Conservation (phyloP, 2,329 filamentous ascomycete genomes). For the Fusarium sp. region DNA sequence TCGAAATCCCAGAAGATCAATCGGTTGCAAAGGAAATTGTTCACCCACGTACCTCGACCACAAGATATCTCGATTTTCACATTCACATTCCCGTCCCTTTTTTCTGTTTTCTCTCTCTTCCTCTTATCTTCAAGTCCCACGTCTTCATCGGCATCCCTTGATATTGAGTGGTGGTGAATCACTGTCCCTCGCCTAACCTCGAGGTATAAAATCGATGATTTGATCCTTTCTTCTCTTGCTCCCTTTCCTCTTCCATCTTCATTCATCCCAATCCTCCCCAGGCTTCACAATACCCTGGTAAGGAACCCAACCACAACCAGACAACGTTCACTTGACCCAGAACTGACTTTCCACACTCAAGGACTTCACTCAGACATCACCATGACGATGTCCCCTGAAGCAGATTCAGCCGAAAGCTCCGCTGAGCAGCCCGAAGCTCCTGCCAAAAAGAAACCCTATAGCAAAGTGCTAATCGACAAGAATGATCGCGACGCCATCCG, state of each 20-base stretch:
- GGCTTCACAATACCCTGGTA: too few species aligned
- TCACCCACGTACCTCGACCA: background rate
- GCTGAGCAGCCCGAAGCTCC: background rate
- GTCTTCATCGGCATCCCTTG: background rate
- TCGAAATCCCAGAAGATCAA: background rate
- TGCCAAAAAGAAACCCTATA: background rate
- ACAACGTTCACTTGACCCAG: background rate
- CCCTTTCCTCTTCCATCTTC: background rate
- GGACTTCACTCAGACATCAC: too few species aligned
- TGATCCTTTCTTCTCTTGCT: background rate
- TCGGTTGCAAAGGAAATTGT: background rate
- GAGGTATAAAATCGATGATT: background rate
- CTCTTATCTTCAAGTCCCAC: too few species aligned
- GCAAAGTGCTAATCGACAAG: background rate
- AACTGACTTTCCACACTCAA: background rate
- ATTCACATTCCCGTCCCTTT: background rate
- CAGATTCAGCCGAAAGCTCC: background rate
- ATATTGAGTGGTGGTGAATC: background rate
- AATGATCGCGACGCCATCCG: background rate
- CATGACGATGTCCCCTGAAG: background rate
- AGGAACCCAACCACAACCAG: too few species aligned
- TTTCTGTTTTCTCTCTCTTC: rapidly evolving
- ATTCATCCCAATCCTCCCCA: background rate
- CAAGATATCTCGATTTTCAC: background rate
- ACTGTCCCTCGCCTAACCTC: background rate